phyloP scores from a whole-genome alignment of 495 filamentous ascomycete species.

The Hamigera avellanea region DNA sequence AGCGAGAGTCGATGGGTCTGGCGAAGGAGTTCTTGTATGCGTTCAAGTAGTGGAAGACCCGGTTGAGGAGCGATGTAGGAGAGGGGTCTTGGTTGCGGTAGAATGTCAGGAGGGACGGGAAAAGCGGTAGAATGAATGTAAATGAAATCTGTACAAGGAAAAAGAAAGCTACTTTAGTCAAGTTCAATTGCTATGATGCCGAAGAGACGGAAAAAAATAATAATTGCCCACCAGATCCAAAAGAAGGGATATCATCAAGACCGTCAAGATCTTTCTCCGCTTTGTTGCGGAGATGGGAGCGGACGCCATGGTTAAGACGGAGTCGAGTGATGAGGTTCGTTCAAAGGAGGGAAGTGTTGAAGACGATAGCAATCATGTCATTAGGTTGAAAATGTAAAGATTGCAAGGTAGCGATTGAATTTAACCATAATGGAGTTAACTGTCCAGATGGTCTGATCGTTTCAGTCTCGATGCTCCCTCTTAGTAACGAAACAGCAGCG shows the following conservation, averaged over 20 bases:
- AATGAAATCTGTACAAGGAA: slow-evolving; percentile 56
- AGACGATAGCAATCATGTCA: no score
- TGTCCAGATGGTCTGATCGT: no score
- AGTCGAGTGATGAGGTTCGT: no score
- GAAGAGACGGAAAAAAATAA: neutral
- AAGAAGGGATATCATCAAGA: slow-evolving; percentile 61
- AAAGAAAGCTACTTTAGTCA: no score
- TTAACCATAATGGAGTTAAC: no score
- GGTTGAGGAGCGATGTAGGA: slow-evolving; percentile 54
- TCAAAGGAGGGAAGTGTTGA: no score
- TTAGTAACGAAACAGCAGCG: no score
- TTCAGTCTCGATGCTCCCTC: no score
- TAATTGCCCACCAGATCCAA: slow-evolving; percentile 48
- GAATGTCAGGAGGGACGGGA: slow-evolving; percentile 87
- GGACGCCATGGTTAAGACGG: slow-evolving; percentile 23
- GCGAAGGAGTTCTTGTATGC: slow-evolving; percentile 91
- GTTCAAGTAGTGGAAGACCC: slow-evolving; percentile 74
- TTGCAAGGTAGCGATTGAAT: no score
- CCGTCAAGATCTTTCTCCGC: slow-evolving; percentile 74
- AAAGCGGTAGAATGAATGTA: slow-evolving; percentile 96
- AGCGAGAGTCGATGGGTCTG: slow-evolving; percentile 85
- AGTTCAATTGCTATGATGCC: no score
- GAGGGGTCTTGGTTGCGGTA: slow-evolving; percentile 62
- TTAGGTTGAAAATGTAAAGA: no score
- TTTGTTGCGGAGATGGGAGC: slow-evolving; percentile 18